Conservation (phyloP, 2,329 filamentous ascomycete genomes). For the Trichoderma breve region DNA sequence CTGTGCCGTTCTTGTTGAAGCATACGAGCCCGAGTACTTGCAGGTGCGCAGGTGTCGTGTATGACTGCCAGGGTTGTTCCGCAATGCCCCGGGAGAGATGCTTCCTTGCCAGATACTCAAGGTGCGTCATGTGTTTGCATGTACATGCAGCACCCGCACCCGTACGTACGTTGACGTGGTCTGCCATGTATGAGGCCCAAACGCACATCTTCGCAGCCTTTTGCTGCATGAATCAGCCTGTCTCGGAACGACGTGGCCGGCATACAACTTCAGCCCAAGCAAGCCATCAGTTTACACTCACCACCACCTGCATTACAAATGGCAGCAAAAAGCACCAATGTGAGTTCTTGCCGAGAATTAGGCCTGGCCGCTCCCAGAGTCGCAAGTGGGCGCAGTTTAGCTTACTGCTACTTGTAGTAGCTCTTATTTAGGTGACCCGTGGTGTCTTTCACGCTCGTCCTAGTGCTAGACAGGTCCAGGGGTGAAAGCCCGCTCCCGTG, state of each 20-base stretch:
- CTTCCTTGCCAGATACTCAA: background rate
- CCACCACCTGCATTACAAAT: background rate
- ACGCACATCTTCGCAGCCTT: background rate
- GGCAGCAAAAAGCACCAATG: background rate
- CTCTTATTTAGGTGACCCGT: slow-evolving; percentile 2
- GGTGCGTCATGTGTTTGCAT: background rate
- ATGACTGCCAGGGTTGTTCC: background rate
- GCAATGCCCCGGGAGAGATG: background rate
- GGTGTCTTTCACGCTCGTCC: background rate
- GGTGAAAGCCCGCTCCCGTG: slow-evolving; percentile 17
- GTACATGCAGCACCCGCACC: background rate
- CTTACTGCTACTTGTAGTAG: background rate
- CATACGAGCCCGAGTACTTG: background rate
- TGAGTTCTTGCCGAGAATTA: background rate
- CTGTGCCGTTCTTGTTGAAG: background rate
- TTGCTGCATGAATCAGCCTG: slow-evolving; percentile 1
- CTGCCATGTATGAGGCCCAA: background rate
- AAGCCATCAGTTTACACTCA: background rate
- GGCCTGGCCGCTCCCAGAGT: background rate
- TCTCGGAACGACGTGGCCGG: background rate
- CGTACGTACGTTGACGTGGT: background rate
- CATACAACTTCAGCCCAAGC: background rate
- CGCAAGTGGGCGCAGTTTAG: background rate
- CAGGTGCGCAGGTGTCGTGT: background rate
- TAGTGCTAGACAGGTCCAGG: slow-evolving; percentile 10